Base-by-base conservation (phyloP, 169 alveolate genomes). In the Cryptosporidium viatorum region DNA sequence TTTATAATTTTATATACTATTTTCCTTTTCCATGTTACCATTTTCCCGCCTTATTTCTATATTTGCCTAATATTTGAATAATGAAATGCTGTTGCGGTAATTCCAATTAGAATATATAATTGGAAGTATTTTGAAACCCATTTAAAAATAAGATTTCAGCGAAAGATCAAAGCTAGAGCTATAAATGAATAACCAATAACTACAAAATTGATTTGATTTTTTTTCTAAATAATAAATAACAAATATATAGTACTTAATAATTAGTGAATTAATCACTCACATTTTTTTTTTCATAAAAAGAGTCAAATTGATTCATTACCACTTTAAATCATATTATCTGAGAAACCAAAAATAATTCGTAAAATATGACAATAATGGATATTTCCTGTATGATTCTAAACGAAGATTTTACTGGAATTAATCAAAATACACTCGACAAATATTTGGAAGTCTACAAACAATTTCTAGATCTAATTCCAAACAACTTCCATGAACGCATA, bases 341-440 rank as follows among this genome's bases (percentile, higher is more conserved):
- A 16, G n/a, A 48, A 14, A 2, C 55, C 1, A 0, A 14, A 10
- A 48, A 48, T 4, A 14, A 48, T 0, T 48, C 14, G 21, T 14
- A 12, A 48, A 45, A 14, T 41, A 48, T 16, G 14, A 3, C 21
- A 48, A 48, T 14, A 48, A 48, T 48, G 55, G 55, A 16, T 1
- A 48, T 48, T 48, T 10, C 67, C 37, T n/a, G 67, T 31, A 14
- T 39, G 26, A 50, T 71, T 5, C 26, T 71, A 21, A 71, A 71
- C 16, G 67, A 31, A 29, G 67, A 48, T 23, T 71, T 71, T 50
- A 71, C 85, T 1, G 85, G 69, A n/a, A 50, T 21, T n/a, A 21
- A 29, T 1, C 45, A 71, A 18, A 59, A 50, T 14, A 43, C 41
- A 12, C n/a, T 50, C 31, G 21, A 29, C 9, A 45, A 71, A 16